Percentiles rank a stretch among this genome's conserved stretches.
Conservation (phyloP, 345 rosid species). For the Syzygium aromaticum region DNA sequence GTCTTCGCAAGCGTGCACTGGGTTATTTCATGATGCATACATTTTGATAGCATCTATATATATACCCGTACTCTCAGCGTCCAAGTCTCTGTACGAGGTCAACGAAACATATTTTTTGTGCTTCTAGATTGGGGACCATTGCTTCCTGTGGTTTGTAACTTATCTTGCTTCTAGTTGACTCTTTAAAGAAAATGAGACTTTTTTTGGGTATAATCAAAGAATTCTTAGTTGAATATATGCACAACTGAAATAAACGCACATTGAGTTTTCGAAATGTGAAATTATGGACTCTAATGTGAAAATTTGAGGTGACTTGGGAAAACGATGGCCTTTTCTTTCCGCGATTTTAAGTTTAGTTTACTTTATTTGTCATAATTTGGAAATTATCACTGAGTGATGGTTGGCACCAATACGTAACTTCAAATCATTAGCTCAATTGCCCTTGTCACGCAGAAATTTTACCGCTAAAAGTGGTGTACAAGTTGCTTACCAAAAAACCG, state of each 20-base stretch:
- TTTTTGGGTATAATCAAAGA: neutral
- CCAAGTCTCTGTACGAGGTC: neutral
- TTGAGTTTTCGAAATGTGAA: neutral
- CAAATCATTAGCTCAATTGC: neutral
- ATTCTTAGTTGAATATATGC: neutral
- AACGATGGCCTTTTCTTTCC: no score
- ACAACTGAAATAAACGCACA: neutral
- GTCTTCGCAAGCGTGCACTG: neutral
- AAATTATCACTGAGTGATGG: no score
- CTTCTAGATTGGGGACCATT: neutral
- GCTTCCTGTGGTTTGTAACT: neutral
- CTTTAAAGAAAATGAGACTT: neutral
- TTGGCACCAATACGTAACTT: neutral
- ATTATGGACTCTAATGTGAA: neutral
- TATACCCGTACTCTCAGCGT: neutral
- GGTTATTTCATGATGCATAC: neutral
- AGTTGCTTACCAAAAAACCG: neutral
- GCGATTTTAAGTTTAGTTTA: no score
- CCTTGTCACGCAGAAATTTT: neutral
- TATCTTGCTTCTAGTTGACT: neutral
- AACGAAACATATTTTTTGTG: neutral
- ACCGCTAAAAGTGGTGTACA: neutral
- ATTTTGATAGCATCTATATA: neutral
- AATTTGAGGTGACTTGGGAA: neutral
- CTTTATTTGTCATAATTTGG: no score